A percentile compares a stretch with the other conserved stretches of the same genome.
Evolutionary conservation across 495 filamentous ascomycete species (phyloP).

Genomic region (Neurospora discreta): DNA sequence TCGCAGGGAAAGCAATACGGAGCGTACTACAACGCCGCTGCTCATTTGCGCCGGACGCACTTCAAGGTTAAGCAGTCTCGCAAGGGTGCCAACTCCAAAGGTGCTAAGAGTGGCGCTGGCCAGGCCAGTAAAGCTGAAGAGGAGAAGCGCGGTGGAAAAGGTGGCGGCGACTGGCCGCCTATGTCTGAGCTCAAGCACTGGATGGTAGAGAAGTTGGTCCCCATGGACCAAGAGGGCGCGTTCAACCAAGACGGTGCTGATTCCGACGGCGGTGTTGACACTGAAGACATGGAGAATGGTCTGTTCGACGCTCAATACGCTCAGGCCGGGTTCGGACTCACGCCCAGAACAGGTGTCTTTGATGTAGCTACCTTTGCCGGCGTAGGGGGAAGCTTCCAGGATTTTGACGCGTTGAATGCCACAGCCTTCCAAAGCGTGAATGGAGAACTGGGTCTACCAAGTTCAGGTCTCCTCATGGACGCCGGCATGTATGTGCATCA

Average conservation of each 20-base stretch:
- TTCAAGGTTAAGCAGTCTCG: conserved; percentile 47
- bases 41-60: conserved; percentile 81
- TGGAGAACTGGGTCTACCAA: conserved; percentile 8
- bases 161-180: conserved; percentile 68
- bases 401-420: conserved; percentile 6
- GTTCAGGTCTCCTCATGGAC: conserved; percentile 13
- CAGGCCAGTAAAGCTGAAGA: conserved; percentile 20
- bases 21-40: conserved; percentile 92
- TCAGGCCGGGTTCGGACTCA: conserved; percentile 4
- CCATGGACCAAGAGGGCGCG: conserved; percentile 20
- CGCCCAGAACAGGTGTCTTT: conserved; percentile 9
- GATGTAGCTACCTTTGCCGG: conserved; percentile 20
- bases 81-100: conserved; percentile 27
- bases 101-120: conserved; percentile 25
- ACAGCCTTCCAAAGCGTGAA: conserved; percentile 3
- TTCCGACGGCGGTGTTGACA: conserved; percentile 15
- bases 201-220: conserved; percentile 59
- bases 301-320: conserved; percentile 5
- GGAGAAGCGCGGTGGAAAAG: conserved; percentile 68
- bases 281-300: conserved; percentile 23
- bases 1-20: conserved; percentile 67
- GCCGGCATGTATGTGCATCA: conserved; percentile 12
- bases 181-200: conserved; percentile 75
- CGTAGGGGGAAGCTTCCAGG: conserved; percentile 20
- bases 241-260: conserved; percentile 17